Percentiles rank a stretch among this genome's conserved stretches.
These are phyloP conservation scores for Podaxis pistillaris DNA, from an alignment of 768 basidiomycete genomes.

Conservation along the genomic window DNA sequence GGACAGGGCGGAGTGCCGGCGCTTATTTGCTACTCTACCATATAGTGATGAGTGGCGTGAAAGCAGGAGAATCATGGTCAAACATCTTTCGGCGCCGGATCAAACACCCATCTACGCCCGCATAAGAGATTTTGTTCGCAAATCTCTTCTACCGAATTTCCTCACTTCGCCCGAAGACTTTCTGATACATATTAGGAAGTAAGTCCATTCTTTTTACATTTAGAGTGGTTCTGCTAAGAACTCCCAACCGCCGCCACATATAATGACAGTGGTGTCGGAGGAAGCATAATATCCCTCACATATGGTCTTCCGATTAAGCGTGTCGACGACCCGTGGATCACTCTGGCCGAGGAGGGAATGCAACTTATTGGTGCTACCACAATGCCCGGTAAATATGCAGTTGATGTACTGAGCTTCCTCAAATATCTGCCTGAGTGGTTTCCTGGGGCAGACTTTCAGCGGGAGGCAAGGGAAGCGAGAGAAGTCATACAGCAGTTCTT, in stretches of 20 bases:
- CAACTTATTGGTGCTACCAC: conserved; percentile 18
- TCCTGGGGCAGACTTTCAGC: conserved; percentile 54
- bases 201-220: background rate
- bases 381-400: conserved; percentile 27
- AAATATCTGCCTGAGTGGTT: conserved; percentile 49
- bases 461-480: conserved; percentile 42
- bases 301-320: conserved; percentile 12
- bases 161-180: conserved; percentile 7
- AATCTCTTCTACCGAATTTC: conserved; percentile 6
- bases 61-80: background rate
- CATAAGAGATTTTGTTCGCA: background rate
- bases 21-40: conserved; percentile 6
- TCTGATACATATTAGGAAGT: conserved; percentile 10
- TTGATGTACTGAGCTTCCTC: conserved; percentile 34
- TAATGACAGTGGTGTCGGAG: conserved; percentile 2
- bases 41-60: conserved; percentile 14
- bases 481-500: conserved; percentile 29
- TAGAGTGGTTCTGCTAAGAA: background rate
- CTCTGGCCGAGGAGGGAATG: conserved; percentile 24
- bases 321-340: conserved; percentile 29
- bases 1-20: background rate
- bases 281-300: conserved; percentile 10
- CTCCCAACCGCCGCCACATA: background rate
- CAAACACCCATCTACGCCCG: background rate
- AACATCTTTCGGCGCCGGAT: background rate